phyloP scores from a whole-genome alignment of 129 eudicot species.

The Saposhnikovia divaricata region DNA sequence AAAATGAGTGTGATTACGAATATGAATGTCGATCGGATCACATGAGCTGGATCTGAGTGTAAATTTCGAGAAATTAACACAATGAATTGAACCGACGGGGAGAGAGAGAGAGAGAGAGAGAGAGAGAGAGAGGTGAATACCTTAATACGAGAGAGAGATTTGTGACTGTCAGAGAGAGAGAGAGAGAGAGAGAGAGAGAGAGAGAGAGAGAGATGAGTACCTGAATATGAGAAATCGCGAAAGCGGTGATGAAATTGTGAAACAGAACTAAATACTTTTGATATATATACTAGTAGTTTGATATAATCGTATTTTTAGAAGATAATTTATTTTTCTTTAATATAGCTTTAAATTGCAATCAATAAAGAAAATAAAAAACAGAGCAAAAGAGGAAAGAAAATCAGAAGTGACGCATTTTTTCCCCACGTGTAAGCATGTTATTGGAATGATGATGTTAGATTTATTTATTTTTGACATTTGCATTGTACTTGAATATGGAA shows the following conservation, averaged over 20 bases:
- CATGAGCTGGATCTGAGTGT: background rate
- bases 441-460: too few species aligned
- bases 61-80: background rate
- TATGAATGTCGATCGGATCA: background rate
- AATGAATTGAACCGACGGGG: background rate
- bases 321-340: too few species aligned
- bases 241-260: background rate
- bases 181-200: background rate
- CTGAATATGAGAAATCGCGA: background rate
- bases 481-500: too few species aligned
- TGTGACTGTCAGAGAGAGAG: background rate
- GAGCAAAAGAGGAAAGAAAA: too few species aligned
- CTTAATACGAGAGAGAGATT: background rate
- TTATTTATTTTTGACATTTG: too few species aligned
- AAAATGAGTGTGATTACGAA: background rate
- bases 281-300: too few species aligned
- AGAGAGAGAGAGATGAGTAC: background rate
- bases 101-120: background rate
- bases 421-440: too few species aligned
- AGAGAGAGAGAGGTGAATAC: background rate
- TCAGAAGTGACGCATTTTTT: too few species aligned
- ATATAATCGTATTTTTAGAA: too few species aligned
- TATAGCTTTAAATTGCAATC: too few species aligned
- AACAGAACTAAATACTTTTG: too few species aligned
- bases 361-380: too few species aligned